Evolutionary conservation across 2,329 filamentous ascomycete genomes (phyloP), one percentile per base, ranked within the genome.

Genomic region (Capronia americana): DNA sequence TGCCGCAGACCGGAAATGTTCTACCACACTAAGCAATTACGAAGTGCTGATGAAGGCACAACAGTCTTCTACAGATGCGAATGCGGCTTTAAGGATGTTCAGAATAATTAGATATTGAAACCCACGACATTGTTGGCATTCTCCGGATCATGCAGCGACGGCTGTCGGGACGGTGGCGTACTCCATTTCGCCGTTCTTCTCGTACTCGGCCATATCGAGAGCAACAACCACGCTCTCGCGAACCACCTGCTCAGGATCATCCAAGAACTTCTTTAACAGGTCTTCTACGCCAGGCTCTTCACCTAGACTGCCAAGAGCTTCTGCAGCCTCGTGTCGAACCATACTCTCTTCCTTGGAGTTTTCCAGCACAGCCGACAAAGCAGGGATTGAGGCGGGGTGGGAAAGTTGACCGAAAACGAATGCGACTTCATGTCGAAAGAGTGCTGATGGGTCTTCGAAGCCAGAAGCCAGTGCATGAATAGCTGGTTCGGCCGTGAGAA

Each of bases 321-420:
- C 95, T 1, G 96, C 95, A 57, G 95, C 96, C 81, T 99, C 95
- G 76, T 99, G 95, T 64, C 95, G 89, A 64, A 99, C 95, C 95
- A 99, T 99, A 75, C 93, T 93, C 26, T 88, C 90, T 81, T 99
- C 95, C 63, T 91, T 84, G 57, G 86, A 81, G 77, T 99, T 85
- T 74, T 90, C 90, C 66, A 99, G 83, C 1, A 91, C 88, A 59
- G 87, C 87, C 17, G 90, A 90, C 65, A 99, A 86, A 66, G 92
- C 92, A 3, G 95, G 93, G 72, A 99, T 97, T 1, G 93, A 97
- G n/a, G 94, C 94, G 1, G 95, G 95, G 76, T 99, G 95, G 63
- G 91, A 93, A 60, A 99, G 85, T 79, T 99, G 95, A 63, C 95
- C 95, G 73, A 99, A 99, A 14, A 99, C 95, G 77, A 99, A 99